Evolutionary conservation across 148 eudicot species (phyloP).

Genomic region (Mesembryanthemum crystallinum): DNA sequence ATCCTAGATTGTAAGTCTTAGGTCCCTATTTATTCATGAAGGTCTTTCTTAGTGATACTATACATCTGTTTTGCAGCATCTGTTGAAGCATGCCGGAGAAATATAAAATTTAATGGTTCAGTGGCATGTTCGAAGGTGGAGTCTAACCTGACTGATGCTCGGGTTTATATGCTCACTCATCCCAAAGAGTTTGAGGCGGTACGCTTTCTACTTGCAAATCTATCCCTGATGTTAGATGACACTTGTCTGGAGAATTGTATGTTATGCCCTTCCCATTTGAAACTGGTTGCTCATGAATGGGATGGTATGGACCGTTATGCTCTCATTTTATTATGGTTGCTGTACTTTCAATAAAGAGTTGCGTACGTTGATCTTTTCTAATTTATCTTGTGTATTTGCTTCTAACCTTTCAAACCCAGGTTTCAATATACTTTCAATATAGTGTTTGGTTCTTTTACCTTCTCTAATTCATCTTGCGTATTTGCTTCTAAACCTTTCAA

Average conservation of each 20-base stretch:
- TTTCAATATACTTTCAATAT: no score
- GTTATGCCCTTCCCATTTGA: not conserved
- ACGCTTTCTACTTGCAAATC: constrained; percentile 23
- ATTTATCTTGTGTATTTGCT: not conserved
- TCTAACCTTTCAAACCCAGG: not conserved
- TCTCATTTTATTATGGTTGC: not conserved
- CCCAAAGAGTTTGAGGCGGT: constrained; percentile 98
- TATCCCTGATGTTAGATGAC: not conserved
- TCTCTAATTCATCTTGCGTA: no score
- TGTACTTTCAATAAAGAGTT: not conserved
- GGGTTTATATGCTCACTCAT: constrained; percentile 96
- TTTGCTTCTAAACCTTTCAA: no score
- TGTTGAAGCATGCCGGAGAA: constrained; percentile 93
- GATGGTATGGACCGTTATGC: not conserved
- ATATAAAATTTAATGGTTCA: constrained; percentile 92
- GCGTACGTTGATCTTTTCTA: not conserved
- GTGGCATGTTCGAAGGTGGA: constrained; percentile 91
- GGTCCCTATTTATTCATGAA: not conserved
- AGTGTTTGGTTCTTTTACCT: not conserved
- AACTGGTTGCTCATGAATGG: not conserved
- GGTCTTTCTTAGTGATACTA: not conserved
- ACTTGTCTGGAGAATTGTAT: not conserved
- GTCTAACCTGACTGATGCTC: constrained; percentile 86
- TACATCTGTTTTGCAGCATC: constrained; percentile 52
- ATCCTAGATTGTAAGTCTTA: no score